Evolutionary conservation across 2,329 filamentous ascomycete species (phyloP).

Genomic region (Diplodia seriata): DNA sequence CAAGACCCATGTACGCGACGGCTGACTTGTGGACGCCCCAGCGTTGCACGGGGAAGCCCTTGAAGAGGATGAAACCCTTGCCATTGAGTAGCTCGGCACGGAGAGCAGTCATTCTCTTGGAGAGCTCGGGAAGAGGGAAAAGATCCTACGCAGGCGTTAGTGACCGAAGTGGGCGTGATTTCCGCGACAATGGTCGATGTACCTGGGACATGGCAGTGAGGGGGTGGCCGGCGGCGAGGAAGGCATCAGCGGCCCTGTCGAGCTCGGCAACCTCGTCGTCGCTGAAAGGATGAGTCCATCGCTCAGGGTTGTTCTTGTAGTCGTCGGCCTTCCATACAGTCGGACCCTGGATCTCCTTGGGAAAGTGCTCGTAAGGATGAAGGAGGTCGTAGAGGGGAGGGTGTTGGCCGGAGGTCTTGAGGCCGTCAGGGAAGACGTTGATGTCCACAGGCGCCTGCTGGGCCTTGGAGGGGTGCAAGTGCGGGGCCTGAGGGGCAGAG

Average conservation of each 20-base stretch:
- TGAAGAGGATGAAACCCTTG: constrained; percentile 90
- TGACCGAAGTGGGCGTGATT: neutral
- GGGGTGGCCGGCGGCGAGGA: constrained; percentile 69
- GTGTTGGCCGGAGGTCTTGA: constrained; percentile 75
- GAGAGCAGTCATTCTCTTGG: constrained; percentile 61
- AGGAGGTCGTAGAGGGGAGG: constrained; percentile 70
- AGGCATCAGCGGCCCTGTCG: constrained; percentile 69
- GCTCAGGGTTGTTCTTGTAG: constrained; percentile 67
- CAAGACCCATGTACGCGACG: constrained; percentile 87
- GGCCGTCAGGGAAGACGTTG: constrained; percentile 67
- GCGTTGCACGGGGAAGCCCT: constrained; percentile 75
- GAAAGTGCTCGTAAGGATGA: constrained; percentile 73
- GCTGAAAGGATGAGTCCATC: constrained; percentile 76
- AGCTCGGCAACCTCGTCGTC: constrained; percentile 72
- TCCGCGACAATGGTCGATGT: neutral
- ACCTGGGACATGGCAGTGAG: constrained; percentile 74
- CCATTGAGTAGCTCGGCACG: constrained; percentile 76
- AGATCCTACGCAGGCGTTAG: constrained; percentile 52
- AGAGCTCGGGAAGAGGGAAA: constrained; percentile 67
- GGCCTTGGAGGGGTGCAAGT: constrained; percentile 29
- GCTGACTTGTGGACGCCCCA: constrained; percentile 84
- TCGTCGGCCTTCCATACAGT: constrained; percentile 76
- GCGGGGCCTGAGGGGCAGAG: constrained; percentile 26
- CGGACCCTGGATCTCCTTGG: constrained; percentile 71
- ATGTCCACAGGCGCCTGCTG: constrained; percentile 34